These are phyloP conservation scores for Stagonosporopsis tanaceti DNA, from an alignment of 2,329 filamentous ascomycete genomes.

Conservation along the genomic window DNA sequence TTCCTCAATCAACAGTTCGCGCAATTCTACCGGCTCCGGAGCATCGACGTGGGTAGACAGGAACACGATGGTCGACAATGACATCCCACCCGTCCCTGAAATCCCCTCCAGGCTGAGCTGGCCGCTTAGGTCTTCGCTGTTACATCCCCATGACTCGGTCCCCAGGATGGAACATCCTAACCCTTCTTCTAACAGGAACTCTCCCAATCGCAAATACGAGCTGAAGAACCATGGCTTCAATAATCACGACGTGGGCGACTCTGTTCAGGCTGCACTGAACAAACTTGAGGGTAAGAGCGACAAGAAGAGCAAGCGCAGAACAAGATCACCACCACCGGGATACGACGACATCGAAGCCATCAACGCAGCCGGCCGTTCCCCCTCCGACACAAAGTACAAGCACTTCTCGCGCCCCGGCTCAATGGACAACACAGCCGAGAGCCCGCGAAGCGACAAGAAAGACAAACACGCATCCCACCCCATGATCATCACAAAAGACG, in stretches of 20 bases:
- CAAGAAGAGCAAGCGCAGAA: slow-evolving; percentile 12
- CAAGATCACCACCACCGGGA: slow-evolving; percentile 14
- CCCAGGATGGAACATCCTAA: slow-evolving; percentile 26
- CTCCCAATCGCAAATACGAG: slow-evolving; percentile 24
- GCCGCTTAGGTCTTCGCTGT: slow-evolving; percentile 9
- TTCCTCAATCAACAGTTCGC: slow-evolving; percentile 21
- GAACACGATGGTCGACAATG: slow-evolving; percentile 21
- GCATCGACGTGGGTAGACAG: slow-evolving; percentile 29
- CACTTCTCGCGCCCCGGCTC: slow-evolving; percentile 17
- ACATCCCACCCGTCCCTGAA: slow-evolving; percentile 38
- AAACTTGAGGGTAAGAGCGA: slow-evolving; percentile 31
- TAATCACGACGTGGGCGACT: slow-evolving; percentile 26
- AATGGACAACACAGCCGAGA: background rate
- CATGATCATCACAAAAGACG: slow-evolving; percentile 17
- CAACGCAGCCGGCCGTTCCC: slow-evolving; percentile 11
- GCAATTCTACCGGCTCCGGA: slow-evolving; percentile 22
- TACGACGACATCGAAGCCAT: slow-evolving; percentile 10
- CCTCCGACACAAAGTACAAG: slow-evolving; percentile 9
- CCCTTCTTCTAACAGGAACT: slow-evolving; percentile 12
- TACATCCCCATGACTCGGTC: slow-evolving; percentile 15
- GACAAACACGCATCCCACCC: slow-evolving; percentile 7
- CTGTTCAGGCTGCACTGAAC: slow-evolving; percentile 29
- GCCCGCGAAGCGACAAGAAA: background rate
- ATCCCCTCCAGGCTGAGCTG: slow-evolving; percentile 25
- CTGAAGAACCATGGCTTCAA: slow-evolving; percentile 30